Conservation (phyloP, 257 asterid genomes). For the Vinca minor region DNA sequence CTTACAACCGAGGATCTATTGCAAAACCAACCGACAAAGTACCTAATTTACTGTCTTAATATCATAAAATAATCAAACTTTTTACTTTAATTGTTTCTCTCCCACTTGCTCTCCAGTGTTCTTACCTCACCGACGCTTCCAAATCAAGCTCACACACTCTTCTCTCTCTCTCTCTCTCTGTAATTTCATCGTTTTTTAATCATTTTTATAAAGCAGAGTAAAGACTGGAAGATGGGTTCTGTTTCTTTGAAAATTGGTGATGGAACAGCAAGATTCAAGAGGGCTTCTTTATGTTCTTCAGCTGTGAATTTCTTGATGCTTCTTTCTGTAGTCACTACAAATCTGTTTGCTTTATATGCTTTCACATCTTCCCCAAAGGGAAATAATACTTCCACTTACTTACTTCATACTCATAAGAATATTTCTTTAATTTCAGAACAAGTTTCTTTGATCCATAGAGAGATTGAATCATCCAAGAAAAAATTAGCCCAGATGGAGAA, state of each 20-base stretch:
- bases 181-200: background rate
- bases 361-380: constrained; percentile 54
- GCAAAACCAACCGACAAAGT: too few species aligned
- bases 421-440: constrained; percentile 66
- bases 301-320: constrained; percentile 79
- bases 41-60: too few species aligned
- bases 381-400: constrained; percentile 1
- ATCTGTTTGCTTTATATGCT: constrained; percentile 85
- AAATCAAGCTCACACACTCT: constrained; percentile 1
- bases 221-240: constrained; percentile 59
- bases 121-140: constrained; percentile 4
- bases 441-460: constrained; percentile 55
- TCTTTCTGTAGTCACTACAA: constrained; percentile 79
- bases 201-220: background rate
- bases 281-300: constrained; percentile 69
- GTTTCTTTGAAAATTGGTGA: constrained; percentile 90
- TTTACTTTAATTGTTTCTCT: too few species aligned
- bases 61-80: too few species aligned
- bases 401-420: constrained; percentile 29
- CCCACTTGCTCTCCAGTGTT: constrained; percentile 27
- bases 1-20: too few species aligned
- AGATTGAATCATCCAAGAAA: constrained; percentile 77
- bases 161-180: too few species aligned
- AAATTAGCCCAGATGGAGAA: constrained; percentile 80
- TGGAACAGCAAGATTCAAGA: constrained; percentile 91